Evolutionary conservation across 108 stramenopile species (phyloP).

Genomic region (Skeletonema marinoi): DNA sequence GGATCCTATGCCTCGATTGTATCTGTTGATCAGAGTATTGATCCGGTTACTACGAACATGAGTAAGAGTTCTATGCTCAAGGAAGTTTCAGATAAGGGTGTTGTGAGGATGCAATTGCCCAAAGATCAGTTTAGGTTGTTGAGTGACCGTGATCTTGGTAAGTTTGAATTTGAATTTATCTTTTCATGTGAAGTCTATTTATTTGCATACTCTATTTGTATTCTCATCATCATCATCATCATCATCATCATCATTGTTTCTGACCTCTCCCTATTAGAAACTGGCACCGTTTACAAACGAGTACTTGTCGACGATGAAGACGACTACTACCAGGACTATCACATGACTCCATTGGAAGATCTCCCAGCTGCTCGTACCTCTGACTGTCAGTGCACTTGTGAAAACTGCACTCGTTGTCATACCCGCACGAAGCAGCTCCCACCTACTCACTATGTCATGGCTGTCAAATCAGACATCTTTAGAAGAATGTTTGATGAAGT

Average conservation of each 20-base stretch:
- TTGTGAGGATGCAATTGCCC: conserved; percentile 37
- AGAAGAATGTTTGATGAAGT: conserved; percentile 70
- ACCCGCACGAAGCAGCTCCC: conserved; percentile 38
- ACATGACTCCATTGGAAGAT: conserved; percentile 15
- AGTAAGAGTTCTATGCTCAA: conserved; percentile 45
- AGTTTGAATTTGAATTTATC: neutral
- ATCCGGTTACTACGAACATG: conserved; percentile 37
- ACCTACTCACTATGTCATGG: conserved; percentile 53
- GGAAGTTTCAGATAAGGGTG: conserved; percentile 23
- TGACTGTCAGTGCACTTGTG: conserved; percentile 16
- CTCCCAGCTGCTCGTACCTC: neutral
- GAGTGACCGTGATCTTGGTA: conserved; percentile 41
- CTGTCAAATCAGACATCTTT: conserved; percentile 72
- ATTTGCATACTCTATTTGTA: neutral
- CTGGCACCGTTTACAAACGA: conserved; percentile 38
- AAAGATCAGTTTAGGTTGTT: conserved; percentile 42
- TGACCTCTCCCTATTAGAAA: neutral
- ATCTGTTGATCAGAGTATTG: conserved; percentile 44
- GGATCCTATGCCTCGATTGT: conserved; percentile 21
- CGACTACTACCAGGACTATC: conserved; percentile 40
- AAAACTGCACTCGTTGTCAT: neutral
- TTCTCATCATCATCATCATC: no score
- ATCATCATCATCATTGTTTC: neutral
- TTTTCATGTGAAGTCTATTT: neutral
- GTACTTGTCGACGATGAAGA: conserved; percentile 31